Conservation (phyloP, 129 eudicot genomes). For the Tagetes erecta region DNA sequence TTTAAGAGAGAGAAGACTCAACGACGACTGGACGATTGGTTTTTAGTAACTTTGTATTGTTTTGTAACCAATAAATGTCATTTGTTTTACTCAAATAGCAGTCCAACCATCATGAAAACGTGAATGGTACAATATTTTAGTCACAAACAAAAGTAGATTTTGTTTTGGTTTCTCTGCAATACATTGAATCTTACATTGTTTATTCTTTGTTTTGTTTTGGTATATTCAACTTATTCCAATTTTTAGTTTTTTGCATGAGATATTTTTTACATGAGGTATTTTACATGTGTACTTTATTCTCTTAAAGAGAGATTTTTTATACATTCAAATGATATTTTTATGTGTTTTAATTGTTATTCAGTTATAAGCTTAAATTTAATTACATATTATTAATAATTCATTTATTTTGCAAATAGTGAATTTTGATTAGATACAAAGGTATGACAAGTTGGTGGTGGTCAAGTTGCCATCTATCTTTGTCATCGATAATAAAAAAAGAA, state of each 20-base stretch:
- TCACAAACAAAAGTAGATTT: conserved; percentile 7
- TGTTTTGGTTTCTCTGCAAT: conserved; percentile 24
- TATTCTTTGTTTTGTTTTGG: neutral
- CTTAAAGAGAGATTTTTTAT: no score
- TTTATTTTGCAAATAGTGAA: conserved; percentile 11
- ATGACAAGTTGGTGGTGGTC: conserved; percentile 32
- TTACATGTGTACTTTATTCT: no score
- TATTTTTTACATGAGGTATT: no score
- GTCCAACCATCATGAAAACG: conserved; percentile 11
- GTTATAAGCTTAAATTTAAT: neutral
- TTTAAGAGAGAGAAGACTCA: neutral
- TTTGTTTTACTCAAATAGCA: neutral
- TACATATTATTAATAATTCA: neutral
- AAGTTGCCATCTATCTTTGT: conserved; percentile 32
- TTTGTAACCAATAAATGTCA: neutral
- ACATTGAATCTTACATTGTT: conserved; percentile 12
- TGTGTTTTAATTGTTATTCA: neutral
- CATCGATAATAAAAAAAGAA: conserved; percentile 8
- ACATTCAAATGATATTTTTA: neutral
- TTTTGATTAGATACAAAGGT: conserved; percentile 18
- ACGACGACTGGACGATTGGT: neutral
- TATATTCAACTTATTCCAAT: no score
- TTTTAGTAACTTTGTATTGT: conserved; percentile 9
- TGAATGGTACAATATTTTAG: conserved; percentile 5
- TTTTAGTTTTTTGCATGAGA: no score